Conservation (phyloP, 2,329 filamentous ascomycete genomes). For the Leptodontidium sp. region DNA sequence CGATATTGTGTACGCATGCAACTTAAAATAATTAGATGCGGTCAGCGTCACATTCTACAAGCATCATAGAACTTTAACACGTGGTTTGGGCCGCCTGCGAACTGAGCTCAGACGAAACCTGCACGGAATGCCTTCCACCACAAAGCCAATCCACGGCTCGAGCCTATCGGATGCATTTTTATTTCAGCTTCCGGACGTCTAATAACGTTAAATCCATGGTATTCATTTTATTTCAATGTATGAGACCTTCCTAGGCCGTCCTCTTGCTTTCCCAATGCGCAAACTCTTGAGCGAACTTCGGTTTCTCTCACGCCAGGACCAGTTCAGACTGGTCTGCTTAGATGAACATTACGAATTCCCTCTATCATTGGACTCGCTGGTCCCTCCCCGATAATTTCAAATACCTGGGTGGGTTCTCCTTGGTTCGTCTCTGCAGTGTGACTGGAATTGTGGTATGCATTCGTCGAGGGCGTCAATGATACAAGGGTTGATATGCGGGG, state of each 20-base stretch:
- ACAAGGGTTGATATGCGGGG: slow-evolving; percentile 14
- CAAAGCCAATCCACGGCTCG: not conserved
- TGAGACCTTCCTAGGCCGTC: not conserved
- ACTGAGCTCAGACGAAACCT: not conserved
- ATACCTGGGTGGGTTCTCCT: not conserved
- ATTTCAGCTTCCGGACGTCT: not conserved
- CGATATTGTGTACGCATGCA: not conserved
- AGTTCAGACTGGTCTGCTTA: not conserved
- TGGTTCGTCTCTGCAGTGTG: not conserved
- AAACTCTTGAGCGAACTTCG: not conserved
- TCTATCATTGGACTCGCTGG: not conserved
- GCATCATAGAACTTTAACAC: not conserved
- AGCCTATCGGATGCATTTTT: not conserved
- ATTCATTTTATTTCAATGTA: not conserved
- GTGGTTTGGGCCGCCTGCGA: not conserved
- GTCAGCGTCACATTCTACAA: slow-evolving; percentile 3
- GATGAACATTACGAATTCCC: not conserved
- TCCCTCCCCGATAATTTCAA: slow-evolving; percentile 6
- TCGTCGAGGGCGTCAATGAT: slow-evolving; percentile 3
- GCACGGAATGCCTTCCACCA: not conserved
- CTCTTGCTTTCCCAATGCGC: not conserved
- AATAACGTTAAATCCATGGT: not conserved
- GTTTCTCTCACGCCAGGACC: not conserved
- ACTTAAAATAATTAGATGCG: not conserved
- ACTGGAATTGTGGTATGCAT: not conserved